Conservation (phyloP, 495 filamentous ascomycete species). For the Penicillium dipodomyicola region DNA sequence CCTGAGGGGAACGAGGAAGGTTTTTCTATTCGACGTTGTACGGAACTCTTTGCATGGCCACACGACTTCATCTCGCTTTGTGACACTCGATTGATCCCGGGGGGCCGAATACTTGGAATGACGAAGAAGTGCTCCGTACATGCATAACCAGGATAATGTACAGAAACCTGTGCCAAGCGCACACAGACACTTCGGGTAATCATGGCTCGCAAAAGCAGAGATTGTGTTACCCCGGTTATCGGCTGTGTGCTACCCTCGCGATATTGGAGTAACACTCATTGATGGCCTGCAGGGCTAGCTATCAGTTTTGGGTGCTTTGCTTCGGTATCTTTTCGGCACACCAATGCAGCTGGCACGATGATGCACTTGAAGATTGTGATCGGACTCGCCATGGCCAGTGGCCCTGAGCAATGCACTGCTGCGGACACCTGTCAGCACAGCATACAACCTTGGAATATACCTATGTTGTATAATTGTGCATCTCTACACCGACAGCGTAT, state of each 20-base stretch:
- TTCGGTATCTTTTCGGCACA: not conserved
- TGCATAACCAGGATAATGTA: not conserved
- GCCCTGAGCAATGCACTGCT: not conserved
- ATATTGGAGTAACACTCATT: not conserved
- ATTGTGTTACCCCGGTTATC: conserved; percentile 1
- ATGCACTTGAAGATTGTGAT: not conserved
- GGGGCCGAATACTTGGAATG: not conserved
- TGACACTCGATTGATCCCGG: not conserved
- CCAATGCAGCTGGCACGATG: not conserved
- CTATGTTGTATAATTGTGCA: too few relatives aligned
- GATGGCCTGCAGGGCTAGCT: not conserved
- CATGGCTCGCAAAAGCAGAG: not conserved
- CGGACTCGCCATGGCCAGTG: not conserved
- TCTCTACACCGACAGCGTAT: too few relatives aligned
- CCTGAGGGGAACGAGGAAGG: not conserved
- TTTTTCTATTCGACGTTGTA: too few relatives aligned
- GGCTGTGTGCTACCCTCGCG: not conserved
- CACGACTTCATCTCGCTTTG: not conserved
- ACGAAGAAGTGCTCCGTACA: not conserved
- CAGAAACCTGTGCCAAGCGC: conserved; percentile 3
- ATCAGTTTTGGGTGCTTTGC: not conserved
- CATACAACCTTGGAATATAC: too few relatives aligned
- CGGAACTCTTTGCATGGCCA: not conserved
- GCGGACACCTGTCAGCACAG: not conserved
- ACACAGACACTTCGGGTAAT: conserved; percentile 1